Conservation (phyloP, 1,284 basidiomycete genomes). For the Chiua sp. region DNA sequence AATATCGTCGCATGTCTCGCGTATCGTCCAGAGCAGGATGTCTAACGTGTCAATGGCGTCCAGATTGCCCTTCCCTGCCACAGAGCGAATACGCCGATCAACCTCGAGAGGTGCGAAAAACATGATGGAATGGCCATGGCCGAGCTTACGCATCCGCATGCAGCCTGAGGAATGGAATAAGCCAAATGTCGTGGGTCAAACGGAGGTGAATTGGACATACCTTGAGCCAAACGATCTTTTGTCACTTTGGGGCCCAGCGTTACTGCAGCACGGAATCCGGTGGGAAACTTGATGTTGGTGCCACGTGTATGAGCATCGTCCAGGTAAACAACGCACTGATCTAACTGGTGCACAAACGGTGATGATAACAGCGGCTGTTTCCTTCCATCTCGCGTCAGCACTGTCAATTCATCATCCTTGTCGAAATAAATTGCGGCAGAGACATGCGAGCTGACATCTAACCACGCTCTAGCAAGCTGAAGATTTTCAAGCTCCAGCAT, state of each 20-base stretch:
- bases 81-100: conserved; percentile 43
- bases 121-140: conserved; percentile 49
- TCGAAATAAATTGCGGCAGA: conserved; percentile 54
- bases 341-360: conserved; percentile 45
- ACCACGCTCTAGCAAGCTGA: conserved; percentile 47
- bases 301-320: conserved; percentile 63
- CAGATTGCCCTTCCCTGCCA: conserved; percentile 10
- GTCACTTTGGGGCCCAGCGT: conserved; percentile 57
- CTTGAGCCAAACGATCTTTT: conserved; percentile 58
- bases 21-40: conserved; percentile 50
- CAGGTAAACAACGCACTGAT: conserved; percentile 54
- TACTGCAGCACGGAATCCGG: conserved; percentile 49
- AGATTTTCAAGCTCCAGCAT: conserved; percentile 57
- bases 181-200: too few relatives aligned
- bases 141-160: conserved; percentile 55
- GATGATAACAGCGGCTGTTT: conserved; percentile 47
- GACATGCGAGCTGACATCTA: conserved; percentile 35
- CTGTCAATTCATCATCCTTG: conserved; percentile 46
- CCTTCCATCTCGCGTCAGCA: conserved; percentile 44
- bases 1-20: conserved; percentile 50
- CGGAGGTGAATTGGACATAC: conserved; percentile 33
- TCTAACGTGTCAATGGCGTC: conserved; percentile 36
- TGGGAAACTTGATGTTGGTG: conserved; percentile 59
- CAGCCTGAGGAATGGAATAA: too few relatives aligned
- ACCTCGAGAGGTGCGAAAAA: conserved; percentile 54